Evolutionary conservation across 306 rosid species (phyloP).

Genomic region (Oxytropis ochrocephala): DNA sequence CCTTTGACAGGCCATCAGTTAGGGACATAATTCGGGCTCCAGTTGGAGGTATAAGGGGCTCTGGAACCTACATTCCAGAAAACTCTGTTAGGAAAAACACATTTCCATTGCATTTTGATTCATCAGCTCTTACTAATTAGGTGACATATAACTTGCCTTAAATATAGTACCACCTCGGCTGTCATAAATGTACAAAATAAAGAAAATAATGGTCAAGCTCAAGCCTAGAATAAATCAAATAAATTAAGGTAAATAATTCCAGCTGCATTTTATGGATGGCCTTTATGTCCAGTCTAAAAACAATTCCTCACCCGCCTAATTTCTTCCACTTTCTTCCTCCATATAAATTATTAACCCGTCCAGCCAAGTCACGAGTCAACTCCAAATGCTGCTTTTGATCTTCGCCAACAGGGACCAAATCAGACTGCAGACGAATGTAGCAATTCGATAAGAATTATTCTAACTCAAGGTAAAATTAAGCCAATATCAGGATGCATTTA

Average conservation of each 20-base stretch:
- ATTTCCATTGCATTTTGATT: slow-evolving; percentile 12
- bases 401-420: slow-evolving; percentile 94
- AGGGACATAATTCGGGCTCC: slow-evolving; percentile 97
- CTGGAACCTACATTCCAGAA: slow-evolving; percentile 67
- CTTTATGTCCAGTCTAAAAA: slow-evolving; percentile 13
- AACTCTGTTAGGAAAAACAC: slow-evolving; percentile 14
- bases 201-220: slow-evolving; percentile 27
- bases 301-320: slow-evolving; percentile 75
- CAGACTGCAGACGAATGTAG: slow-evolving; percentile 68
- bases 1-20: slow-evolving; percentile 94
- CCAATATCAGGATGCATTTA: slow-evolving; percentile 18
- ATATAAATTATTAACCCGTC: slow-evolving; percentile 74
- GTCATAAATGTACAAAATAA: slow-evolving; percentile 34
- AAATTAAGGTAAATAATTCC: slow-evolving; percentile 12
- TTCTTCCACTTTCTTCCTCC: slow-evolving; percentile 99
- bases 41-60: slow-evolving; percentile 91
- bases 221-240: slow-evolving; percentile 11
- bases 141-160: slow-evolving; percentile 52
- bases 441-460: slow-evolving; percentile 34
- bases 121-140: slow-evolving; percentile 10
- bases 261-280: neutral
- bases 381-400: slow-evolving; percentile 99
- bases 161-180: slow-evolving; percentile 84
- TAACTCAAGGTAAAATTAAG: slow-evolving; percentile 18
- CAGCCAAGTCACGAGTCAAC: slow-evolving; percentile 90